Base-by-base conservation (phyloP, 129 eudicot genomes). In the Artemisia argyi region DNA sequence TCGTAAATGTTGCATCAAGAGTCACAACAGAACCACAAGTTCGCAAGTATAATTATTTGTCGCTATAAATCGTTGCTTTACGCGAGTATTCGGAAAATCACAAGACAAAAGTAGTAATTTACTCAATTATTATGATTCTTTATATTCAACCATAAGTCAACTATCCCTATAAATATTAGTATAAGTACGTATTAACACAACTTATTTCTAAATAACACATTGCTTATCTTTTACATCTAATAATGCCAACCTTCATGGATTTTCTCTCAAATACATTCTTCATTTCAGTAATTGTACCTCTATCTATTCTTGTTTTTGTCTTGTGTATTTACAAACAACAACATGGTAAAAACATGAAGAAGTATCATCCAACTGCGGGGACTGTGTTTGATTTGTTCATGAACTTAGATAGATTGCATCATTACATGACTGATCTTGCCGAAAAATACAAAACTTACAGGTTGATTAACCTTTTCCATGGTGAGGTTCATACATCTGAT, bases 281-380 rank as follows among this genome's bases (percentile, higher is more conserved):
- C 14, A 64, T 42, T 50, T 50, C 16, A 50, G 55, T 50, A 7
- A 50, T 50, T 15, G n/a, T 15, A 64, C 3, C 68, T 14, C 14
- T 64, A n/a, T 64, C 42, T 39, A 49, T 64, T 64, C 51, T 64
- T 39, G 26, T 64, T 64, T n/a, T 2, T 50, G 16, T 30, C 17
- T 7, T 16, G 24, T n/a, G 13, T 17, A 57, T 28, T 7, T 72
- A 44, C 20, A 14, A 26, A 4, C 76, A 11, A 7, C 15, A 20
- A 44, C 63, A 50, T 50, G 55, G n/a, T 14, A 58, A 72, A 18
- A 28, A 59, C 39, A 19, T 10, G 57, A 60, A 72, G 20, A 72
- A 72, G 67, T 72, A 72, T 58, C 67, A 72, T 72, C 76, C 76
- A 1, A 15, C 60, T 72, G 68, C 35, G 1, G 76, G 76, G 14